Conservation (phyloP, 2,329 filamentous ascomycete genomes). For the Fusarium clavum region DNA sequence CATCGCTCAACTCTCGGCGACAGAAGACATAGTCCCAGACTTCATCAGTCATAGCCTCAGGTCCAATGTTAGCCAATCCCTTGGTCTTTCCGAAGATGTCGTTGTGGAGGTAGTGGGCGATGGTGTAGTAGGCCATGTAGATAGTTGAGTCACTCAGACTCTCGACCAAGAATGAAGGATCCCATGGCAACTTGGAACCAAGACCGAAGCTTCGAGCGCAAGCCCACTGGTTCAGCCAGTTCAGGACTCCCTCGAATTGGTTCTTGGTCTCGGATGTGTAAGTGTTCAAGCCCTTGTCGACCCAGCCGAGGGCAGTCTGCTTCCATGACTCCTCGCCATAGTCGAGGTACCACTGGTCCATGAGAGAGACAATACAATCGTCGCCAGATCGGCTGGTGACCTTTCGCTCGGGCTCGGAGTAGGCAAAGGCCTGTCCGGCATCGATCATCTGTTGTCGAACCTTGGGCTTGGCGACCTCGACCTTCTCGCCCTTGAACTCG, state of each 20-base stretch:
- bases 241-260: slow-evolving; percentile 84
- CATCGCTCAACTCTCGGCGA: slow-evolving; percentile 75
- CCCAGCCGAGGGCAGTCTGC: slow-evolving; percentile 76
- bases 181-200: slow-evolving; percentile 95
- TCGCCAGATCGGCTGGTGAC: slow-evolving; percentile 91
- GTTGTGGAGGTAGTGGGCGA: slow-evolving; percentile 76
- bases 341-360: slow-evolving; percentile 98
- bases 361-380: slow-evolving; percentile 90
- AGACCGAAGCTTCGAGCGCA: slow-evolving; percentile 92
- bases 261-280: slow-evolving; percentile 83
- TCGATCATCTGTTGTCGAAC: slow-evolving; percentile 83
- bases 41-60: slow-evolving; percentile 92
- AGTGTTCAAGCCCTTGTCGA: slow-evolving; percentile 79
- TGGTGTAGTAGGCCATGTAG: slow-evolving; percentile 86
- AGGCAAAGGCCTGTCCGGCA: slow-evolving; percentile 83
- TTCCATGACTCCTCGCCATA: slow-evolving; percentile 95
- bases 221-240: slow-evolving; percentile 96
- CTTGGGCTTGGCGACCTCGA: slow-evolving; percentile 87
- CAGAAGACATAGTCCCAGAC: slow-evolving; percentile 97
- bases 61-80: slow-evolving; percentile 74
- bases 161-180: slow-evolving; percentile 90
- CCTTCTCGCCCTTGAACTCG: slow-evolving; percentile 87
- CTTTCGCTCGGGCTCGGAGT: slow-evolving; percentile 91
- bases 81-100: slow-evolving; percentile 85
- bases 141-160: slow-evolving; percentile 91